These are phyloP conservation scores for Cordyceps cateniannulata DNA, from an alignment of 2,329 filamentous ascomycete species.

Conservation along the genomic window DNA sequence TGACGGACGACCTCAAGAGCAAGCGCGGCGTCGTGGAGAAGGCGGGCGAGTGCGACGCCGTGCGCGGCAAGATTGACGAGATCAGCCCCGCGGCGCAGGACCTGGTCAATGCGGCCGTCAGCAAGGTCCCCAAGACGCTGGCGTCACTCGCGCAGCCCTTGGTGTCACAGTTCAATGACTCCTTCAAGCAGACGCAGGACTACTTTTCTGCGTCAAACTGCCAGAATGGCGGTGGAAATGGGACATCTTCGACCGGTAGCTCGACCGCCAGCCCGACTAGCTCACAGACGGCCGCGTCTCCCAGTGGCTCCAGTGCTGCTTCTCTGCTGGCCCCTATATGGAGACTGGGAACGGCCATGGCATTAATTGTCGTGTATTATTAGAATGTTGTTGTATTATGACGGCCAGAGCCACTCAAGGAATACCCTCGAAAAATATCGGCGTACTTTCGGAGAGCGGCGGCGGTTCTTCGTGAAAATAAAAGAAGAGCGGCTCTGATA, in stretches of 20 bases:
- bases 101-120: background rate
- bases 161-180: background rate
- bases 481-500: background rate
- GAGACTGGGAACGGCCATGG: background rate
- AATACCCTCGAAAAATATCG: background rate
- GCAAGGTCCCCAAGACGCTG: constrained; percentile 7
- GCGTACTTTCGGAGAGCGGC: background rate
- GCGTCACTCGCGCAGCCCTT: constrained; percentile 1
- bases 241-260: background rate
- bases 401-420: too few species aligned
- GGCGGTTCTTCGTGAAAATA: background rate
- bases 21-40: constrained; percentile 8
- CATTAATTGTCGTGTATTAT: background rate
- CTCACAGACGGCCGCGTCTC: constrained; percentile 1
- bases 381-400: background rate
- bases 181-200: constrained; percentile 3
- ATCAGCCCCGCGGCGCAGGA: constrained; percentile 5
- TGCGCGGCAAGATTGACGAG: constrained; percentile 2
- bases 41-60: constrained; percentile 7
- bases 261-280: background rate
- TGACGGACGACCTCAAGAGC: constrained; percentile 15
- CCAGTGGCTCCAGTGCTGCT: background rate
- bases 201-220: constrained; percentile 10
- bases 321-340: background rate
- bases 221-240: background rate